A percentile compares a stretch with the other conserved stretches of the same genome.
Conservation (phyloP, 495 filamentous ascomycete genomes). For the Oidiodendron maius region DNA sequence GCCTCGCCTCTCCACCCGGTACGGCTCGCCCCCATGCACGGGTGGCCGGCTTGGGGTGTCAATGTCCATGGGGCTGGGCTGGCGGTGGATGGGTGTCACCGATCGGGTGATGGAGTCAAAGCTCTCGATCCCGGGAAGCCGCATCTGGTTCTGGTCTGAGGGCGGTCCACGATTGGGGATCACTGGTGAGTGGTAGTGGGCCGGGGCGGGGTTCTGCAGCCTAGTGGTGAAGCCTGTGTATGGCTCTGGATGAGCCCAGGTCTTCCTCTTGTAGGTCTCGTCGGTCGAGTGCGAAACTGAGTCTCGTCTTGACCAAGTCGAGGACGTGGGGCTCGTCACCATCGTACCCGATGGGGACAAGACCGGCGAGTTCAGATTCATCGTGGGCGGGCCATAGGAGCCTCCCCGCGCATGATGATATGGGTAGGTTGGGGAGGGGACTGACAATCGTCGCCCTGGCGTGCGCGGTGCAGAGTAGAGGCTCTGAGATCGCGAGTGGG, state of each 20-base stretch:
- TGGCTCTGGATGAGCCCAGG: conserved; percentile 78
- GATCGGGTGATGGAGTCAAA: conserved; percentile 66
- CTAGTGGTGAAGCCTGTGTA: conserved; percentile 40
- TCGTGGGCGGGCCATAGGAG: conserved; percentile 51
- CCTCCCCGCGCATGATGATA: conserved; percentile 62
- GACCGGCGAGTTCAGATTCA: conserved; percentile 48
- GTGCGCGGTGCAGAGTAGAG: conserved; percentile 64
- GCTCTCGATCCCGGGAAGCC: conserved; percentile 84
- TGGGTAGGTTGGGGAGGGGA: conserved; percentile 69
- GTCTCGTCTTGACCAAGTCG: conserved; percentile 60
- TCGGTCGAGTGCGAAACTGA: conserved; percentile 54
- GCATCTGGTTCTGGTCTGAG: conserved; percentile 29
- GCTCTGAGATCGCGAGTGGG: conserved; percentile 55
- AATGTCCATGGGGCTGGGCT: conserved; percentile 63
- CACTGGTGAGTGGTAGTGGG: conserved; percentile 54
- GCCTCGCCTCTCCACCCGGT: conserved; percentile 50
- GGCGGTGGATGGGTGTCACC: conserved; percentile 55
- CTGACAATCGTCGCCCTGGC: conserved; percentile 70
- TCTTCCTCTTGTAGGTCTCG: conserved; percentile 73
- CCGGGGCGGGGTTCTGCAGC: conserved; percentile 44
- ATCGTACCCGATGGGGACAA: conserved; percentile 49
- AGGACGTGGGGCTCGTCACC: conserved; percentile 66
- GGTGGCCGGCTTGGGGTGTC: conserved; percentile 45
- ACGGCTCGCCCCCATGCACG: conserved; percentile 9
- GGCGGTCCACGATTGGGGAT: conserved; percentile 47